Percentiles rank a stretch among this genome's conserved stretches.
These are phyloP conservation scores for Jatropha multifida DNA, from an alignment of 441 rosid genomes.

Conservation along the genomic window DNA sequence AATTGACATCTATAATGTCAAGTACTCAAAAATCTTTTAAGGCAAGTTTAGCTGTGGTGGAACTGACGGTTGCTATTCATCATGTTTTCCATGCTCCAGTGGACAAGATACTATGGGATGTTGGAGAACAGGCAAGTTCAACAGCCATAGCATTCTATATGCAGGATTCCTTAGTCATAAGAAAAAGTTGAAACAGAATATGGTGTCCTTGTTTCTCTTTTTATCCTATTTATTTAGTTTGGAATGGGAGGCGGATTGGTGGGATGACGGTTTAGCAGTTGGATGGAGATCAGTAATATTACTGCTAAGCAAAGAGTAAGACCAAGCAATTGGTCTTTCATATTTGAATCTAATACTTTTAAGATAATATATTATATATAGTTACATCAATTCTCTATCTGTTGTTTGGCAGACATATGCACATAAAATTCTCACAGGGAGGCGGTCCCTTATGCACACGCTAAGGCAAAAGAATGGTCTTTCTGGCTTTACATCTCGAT, in stretches of 20 bases:
- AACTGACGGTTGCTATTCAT: constrained; percentile 82
- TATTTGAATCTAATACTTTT: neutral
- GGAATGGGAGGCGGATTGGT: neutral
- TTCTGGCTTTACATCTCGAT: constrained; percentile 60
- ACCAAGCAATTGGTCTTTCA: neutral
- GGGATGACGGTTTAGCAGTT: neutral
- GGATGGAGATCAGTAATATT: neutral
- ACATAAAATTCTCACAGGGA: constrained; percentile 86
- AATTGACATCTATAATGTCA: constrained; percentile 50
- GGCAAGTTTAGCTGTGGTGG: constrained; percentile 73
- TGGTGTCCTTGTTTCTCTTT: neutral
- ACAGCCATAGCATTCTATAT: constrained; percentile 14
- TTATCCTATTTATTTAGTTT: neutral
- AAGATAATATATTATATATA: neutral
- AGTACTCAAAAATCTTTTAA: constrained; percentile 50
- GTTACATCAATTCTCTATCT: constrained; percentile 8
- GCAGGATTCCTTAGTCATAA: neutral
- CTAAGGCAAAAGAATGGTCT: constrained; percentile 61
- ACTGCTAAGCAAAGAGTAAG: neutral
- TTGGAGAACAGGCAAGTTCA: constrained; percentile 69
- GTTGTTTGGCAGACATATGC: constrained; percentile 67
- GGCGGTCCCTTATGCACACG: constrained; percentile 64
- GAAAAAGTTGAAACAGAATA: neutral
- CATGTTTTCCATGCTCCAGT: constrained; percentile 80
- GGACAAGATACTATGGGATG: constrained; percentile 92